Conservation (phyloP, 1,284 basidiomycete genomes). For the Malassezia psittaci region DNA sequence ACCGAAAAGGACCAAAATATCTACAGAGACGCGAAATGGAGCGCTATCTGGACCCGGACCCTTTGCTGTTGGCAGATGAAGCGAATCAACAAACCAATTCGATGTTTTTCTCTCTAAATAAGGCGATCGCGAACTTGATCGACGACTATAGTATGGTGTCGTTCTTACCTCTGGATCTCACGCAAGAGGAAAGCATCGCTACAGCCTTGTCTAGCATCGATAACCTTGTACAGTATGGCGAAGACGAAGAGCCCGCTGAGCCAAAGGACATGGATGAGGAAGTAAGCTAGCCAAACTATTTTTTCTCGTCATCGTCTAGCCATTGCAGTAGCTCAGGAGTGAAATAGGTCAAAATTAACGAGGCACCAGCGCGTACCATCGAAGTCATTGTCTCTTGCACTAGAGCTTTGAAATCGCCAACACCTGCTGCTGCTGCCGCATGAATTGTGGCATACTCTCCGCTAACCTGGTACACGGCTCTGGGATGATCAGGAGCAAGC, state of each 20-base stretch:
- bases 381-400: slow-evolving; percentile 84
- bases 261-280: slow-evolving; percentile 45
- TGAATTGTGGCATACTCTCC: slow-evolving; percentile 96
- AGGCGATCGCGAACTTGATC: slow-evolving; percentile 88
- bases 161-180: slow-evolving; percentile 87
- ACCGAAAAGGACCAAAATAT: slow-evolving; percentile 50
- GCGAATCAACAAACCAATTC: slow-evolving; percentile 63
- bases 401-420: slow-evolving; percentile 83
- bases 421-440: slow-evolving; percentile 81
- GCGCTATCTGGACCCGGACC: slow-evolving; percentile 90
- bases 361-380: slow-evolving; percentile 82
- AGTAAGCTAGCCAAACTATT: slow-evolving; percentile 21
- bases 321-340: slow-evolving; percentile 67
- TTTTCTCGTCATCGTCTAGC: slow-evolving; percentile 5
- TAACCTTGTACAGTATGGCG: slow-evolving; percentile 75
- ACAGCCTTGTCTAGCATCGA: slow-evolving; percentile 88
- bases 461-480: slow-evolving; percentile 67
- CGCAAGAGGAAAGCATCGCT: slow-evolving; percentile 77
- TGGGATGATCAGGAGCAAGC: slow-evolving; percentile 71
- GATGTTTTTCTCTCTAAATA: slow-evolving; percentile 82
- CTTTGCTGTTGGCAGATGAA: slow-evolving; percentile 67
- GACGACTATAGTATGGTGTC: slow-evolving; percentile 96
- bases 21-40: slow-evolving; percentile 52
- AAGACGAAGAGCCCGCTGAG: slow-evolving; percentile 47
- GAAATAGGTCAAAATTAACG: slow-evolving; percentile 83